A percentile compares a stretch with the other conserved stretches of the same genome.
phyloP scores from a whole-genome alignment of 305 asterid genomes.

The Rubia tinctorum region DNA sequence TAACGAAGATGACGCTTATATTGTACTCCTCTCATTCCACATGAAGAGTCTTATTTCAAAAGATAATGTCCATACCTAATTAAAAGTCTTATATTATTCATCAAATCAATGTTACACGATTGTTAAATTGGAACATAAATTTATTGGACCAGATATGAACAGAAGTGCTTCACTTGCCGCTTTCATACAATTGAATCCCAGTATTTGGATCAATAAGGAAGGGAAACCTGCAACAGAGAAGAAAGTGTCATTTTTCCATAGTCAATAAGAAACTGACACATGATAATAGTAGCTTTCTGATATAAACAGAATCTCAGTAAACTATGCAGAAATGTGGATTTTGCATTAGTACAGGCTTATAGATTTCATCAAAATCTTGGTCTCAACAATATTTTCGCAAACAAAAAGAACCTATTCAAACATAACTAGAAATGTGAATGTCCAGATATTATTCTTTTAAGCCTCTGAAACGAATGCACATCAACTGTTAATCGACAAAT shows the following conservation, averaged over 20 bases:
- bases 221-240: slow-evolving; percentile 55
- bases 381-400: not conserved
- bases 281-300: not conserved
- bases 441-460: not conserved
- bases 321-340: not conserved
- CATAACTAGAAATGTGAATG: not conserved
- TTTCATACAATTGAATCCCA: slow-evolving; percentile 66
- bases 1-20: no score
- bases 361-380: not conserved
- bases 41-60: no score
- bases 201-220: slow-evolving; percentile 74
- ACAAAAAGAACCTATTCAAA: not conserved
- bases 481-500: not conserved
- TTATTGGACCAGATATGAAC: not conserved
- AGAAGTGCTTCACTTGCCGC: slow-evolving; percentile 32
- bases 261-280: slow-evolving; percentile 1
- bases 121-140: no score
- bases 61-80: no score
- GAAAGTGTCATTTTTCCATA: slow-evolving; percentile 1
- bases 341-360: no score
- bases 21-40: no score
- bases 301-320: not conserved
- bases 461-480: not conserved
- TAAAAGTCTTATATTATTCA: no score
- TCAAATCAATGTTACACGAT: no score